Base-by-base conservation (phyloP, 805 yeast genomes). In the Grigorovia transvaalensis region DNA sequence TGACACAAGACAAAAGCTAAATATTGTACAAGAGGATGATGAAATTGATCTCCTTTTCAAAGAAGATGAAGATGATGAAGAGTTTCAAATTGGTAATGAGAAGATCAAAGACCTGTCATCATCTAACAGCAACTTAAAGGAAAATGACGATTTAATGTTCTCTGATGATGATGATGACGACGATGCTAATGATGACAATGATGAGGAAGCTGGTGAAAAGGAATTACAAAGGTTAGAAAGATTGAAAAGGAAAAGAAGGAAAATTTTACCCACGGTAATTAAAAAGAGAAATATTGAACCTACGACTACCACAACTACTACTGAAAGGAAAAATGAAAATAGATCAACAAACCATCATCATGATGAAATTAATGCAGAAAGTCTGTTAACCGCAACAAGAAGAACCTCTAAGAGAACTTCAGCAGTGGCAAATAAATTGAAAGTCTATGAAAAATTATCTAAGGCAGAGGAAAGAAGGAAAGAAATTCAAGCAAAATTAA, bases 381-480 rank as follows among this genome's bases (percentile, higher is more conserved):
- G 80, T 15, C 63, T 86, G 29, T 62, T 84, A 19, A 67, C 74
- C 15, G 66, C 72, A 1, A 72, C 72, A 5, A 74, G 96, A 64
- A 74, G 96, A 59, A 78, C 84, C 0, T 86, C 96, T 0, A 78
- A 88, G 17, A 79, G 99, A 64, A 71, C 79, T 9, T 77, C 95
- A 0, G 93, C 95, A 0, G 77, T 87, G 5, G 81, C 82, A 58
- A 88, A 81, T 63, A 88, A 87, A 59, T 72, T 86, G 56, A 86
- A 82, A n/a, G 79, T 87, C 18, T 82, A 84, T 43, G 80, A 85
- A 62, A 82, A 82, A 58, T 70, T 91, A 57, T 76, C 82, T 52
- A 81, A 78, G 59, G 82, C 80, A 54, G 93, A 86, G 66, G 76
- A 76, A 52, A 75, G 84, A 59, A 78, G 73, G 64, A 70, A 70